phyloP scores from a whole-genome alignment of 805 yeast species.

The Dipodascus albidus region DNA sequence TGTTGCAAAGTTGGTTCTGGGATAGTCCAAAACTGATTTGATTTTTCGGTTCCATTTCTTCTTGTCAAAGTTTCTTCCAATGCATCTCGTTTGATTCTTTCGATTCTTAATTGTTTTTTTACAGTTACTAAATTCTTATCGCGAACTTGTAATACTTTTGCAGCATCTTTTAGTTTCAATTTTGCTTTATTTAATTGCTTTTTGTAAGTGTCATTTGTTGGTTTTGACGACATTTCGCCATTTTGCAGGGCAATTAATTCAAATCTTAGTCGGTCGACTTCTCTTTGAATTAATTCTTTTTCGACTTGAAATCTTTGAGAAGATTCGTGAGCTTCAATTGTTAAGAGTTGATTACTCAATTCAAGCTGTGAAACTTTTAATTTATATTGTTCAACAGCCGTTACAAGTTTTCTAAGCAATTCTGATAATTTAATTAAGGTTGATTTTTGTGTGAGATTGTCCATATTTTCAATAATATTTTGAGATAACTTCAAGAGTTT shows the following conservation, averaged over 20 bases:
- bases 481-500: neutral
- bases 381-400: neutral
- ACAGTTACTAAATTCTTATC: constrained; percentile 35
- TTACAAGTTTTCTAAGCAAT: neutral
- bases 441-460: neutral
- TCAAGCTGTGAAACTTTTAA: constrained; percentile 13
- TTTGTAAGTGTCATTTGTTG: constrained; percentile 23
- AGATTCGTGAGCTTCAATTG: constrained; percentile 34
- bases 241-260: constrained; percentile 26
- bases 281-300: constrained; percentile 32
- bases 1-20: neutral
- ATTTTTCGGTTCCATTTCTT: no score
- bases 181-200: constrained; percentile 31
- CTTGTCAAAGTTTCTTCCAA: neutral
- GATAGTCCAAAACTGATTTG: no score
- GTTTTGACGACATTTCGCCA: neutral
- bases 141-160: constrained; percentile 31
- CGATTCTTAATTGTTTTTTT: constrained; percentile 22
- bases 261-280: constrained; percentile 32
- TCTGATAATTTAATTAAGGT: neutral
- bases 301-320: constrained; percentile 39
- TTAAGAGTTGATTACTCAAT: constrained; percentile 31
- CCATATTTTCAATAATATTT: neutral
- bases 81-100: constrained; percentile 9
- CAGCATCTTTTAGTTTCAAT: constrained; percentile 34